Conservation (phyloP, 2,329 filamentous ascomycete genomes). For the Fusarium tricinctum region DNA sequence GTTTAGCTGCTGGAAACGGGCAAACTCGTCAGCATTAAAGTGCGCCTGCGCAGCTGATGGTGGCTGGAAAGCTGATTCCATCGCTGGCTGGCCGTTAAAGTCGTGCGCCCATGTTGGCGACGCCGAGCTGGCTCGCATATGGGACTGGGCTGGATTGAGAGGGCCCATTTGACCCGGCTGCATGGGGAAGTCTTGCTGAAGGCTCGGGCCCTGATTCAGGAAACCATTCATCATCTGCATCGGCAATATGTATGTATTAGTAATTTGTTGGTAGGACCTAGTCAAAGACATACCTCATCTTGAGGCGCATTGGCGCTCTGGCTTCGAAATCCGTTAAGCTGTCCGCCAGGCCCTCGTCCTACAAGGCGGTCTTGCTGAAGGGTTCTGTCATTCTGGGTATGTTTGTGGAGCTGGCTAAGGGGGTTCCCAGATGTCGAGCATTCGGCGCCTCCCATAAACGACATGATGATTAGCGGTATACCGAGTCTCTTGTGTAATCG, state of each 20-base stretch:
- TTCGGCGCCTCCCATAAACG: slow-evolving; percentile 94
- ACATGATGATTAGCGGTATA: slow-evolving; percentile 72
- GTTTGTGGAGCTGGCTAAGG: slow-evolving; percentile 96
- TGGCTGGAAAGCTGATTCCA: slow-evolving; percentile 79
- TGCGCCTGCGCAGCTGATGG: slow-evolving; percentile 67
- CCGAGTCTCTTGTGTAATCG: slow-evolving; percentile 18
- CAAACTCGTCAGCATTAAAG: slow-evolving; percentile 89
- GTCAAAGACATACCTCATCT: slow-evolving; percentile 71
- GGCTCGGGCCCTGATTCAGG: slow-evolving; percentile 79
- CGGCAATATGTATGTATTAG: slow-evolving; percentile 47
- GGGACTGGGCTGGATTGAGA: slow-evolving; percentile 65
- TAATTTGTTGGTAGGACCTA: slow-evolving; percentile 43
- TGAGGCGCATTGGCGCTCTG: slow-evolving; percentile 76
- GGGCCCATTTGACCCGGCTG: slow-evolving; percentile 62
- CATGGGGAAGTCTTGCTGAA: slow-evolving; percentile 69
- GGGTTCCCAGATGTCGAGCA: slow-evolving; percentile 97
- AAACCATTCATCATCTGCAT: slow-evolving; percentile 92
- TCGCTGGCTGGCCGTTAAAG: slow-evolving; percentile 71
- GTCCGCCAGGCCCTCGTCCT: slow-evolving; percentile 77
- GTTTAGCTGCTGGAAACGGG: slow-evolving; percentile 83
- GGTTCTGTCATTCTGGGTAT: slow-evolving; percentile 95
- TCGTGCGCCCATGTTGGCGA: slow-evolving; percentile 69
- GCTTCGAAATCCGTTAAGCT: slow-evolving; percentile 83
- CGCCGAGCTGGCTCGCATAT: slow-evolving; percentile 67
- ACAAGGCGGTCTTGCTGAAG: slow-evolving; percentile 91